These are phyloP conservation scores for Geranomyces variabilis DNA, from an alignment of 192 early-diverging fungal species.

Conservation along the genomic window DNA sequence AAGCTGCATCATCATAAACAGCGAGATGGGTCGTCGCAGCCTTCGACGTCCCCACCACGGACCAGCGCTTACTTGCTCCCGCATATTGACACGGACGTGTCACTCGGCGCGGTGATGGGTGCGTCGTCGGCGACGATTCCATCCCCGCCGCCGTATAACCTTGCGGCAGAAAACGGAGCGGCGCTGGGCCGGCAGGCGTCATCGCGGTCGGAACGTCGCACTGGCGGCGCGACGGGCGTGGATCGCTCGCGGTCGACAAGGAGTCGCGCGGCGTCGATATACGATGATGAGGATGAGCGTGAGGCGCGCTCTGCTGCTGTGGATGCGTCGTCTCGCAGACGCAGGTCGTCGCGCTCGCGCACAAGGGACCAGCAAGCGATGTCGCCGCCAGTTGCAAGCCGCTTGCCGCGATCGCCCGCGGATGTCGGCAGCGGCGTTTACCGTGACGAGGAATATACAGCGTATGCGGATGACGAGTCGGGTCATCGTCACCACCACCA, in stretches of 20 bases:
- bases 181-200: too few relatives aligned
- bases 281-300: background rate
- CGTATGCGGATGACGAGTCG: too few relatives aligned
- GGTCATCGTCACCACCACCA: background rate
- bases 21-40: background rate
- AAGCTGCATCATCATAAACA: background rate
- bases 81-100: background rate
- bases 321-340: background rate
- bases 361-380: background rate
- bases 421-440: too few relatives aligned
- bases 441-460: too few relatives aligned
- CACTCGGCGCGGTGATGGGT: background rate
- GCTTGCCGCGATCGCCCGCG: too few relatives aligned
- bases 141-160: constrained; percentile 3
- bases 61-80: background rate
- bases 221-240: background rate
- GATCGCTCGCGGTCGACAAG: background rate
- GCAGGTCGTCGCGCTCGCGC: background rate
- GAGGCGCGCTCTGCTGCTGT: background rate
- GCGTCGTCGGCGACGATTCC: background rate
- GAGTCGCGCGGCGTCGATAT: background rate
- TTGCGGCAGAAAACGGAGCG: too few relatives aligned
- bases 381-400: background rate
- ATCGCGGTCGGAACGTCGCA: background rate
- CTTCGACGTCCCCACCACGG: constrained; percentile 6